Conservation (phyloP, 225 moss, liverwort and hornwort species). For the Anthoceros angustus region DNA sequence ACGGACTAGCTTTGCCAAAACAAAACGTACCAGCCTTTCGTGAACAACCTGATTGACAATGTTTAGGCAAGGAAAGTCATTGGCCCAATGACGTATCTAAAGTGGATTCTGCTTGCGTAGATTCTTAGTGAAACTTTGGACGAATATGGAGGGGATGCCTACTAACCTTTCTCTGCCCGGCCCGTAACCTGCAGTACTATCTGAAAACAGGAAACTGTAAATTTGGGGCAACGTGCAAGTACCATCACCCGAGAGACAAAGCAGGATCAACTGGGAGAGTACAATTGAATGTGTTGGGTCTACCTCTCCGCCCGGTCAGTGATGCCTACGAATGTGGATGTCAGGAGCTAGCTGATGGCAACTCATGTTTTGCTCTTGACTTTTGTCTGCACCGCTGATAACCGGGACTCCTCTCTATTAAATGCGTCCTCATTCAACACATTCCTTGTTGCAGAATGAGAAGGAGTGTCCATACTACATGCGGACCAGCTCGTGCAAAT, state of each 20-base stretch:
- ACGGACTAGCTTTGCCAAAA: not conserved
- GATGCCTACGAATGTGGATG: not conserved
- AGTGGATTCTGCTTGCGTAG: not conserved
- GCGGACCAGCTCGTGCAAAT: slow-evolving; percentile 98
- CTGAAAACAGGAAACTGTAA: slow-evolving; percentile 98
- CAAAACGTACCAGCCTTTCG: not conserved
- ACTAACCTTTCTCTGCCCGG: not conserved
- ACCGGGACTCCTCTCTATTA: not conserved
- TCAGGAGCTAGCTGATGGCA: not conserved
- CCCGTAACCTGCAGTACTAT: slow-evolving; percentile 50
- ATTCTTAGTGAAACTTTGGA: not conserved
- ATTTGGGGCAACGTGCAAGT: slow-evolving; percentile 99
- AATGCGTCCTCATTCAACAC: not conserved
- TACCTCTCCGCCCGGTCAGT: slow-evolving; percentile 80
- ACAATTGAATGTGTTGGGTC: slow-evolving; percentile 83
- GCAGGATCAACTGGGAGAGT: slow-evolving; percentile 98
- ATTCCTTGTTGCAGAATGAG: slow-evolving; percentile 43
- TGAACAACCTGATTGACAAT: slow-evolving; percentile 2
- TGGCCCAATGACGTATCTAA: not conserved
- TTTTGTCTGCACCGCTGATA: not conserved
- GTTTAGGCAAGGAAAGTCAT: not conserved
- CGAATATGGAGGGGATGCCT: not conserved
- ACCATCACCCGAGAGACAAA: slow-evolving; percentile 95
- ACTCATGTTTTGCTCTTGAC: not conserved
- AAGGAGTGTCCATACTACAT: slow-evolving; percentile 99